Evolutionary conservation across 2,329 filamentous ascomycete species (phyloP).

Genomic region (Aspergillus eucalypticola): DNA sequence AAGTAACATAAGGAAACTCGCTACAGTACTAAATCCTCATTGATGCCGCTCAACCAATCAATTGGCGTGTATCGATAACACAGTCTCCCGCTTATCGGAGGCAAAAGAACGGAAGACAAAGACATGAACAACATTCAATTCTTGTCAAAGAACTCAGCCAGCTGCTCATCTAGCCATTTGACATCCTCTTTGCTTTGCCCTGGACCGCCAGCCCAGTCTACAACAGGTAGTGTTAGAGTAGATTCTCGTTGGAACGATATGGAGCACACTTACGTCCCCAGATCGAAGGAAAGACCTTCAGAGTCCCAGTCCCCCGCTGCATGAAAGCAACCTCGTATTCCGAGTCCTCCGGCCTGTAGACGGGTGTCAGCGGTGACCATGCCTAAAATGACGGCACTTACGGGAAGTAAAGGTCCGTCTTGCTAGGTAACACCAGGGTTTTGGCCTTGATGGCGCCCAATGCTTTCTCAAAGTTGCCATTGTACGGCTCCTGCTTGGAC

Average conservation of each 20-base stretch:
- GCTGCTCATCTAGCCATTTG: conserved; percentile 67
- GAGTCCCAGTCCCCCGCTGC: conserved; percentile 58
- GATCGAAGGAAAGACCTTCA: conserved; percentile 59
- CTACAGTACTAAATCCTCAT: no score
- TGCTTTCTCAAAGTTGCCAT: conserved; percentile 64
- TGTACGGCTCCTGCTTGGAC: conserved; percentile 67
- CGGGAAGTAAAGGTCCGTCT: conserved; percentile 81
- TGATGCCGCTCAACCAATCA: neutral
- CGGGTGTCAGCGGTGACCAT: conserved; percentile 10
- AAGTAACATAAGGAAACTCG: no score
- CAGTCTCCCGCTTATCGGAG: neutral
- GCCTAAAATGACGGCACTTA: conserved; percentile 36
- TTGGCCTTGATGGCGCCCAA: conserved; percentile 72
- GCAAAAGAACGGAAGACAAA: neutral
- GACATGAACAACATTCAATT: conserved; percentile 1
- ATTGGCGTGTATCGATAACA: neutral
- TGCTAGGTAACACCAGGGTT: conserved; percentile 67
- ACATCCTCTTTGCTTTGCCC: conserved; percentile 70
- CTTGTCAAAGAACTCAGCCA: conserved; percentile 55
- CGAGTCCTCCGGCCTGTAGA: conserved; percentile 69
- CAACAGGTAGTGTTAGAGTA: conserved; percentile 19
- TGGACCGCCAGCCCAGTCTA: conserved; percentile 66
- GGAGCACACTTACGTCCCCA: conserved; percentile 60
- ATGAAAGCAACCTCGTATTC: conserved; percentile 69
- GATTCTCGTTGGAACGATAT: neutral